Percentiles rank a stretch among this genome's conserved stretches.
Conservation (phyloP, 768 basidiomycete species). For the Psilocybe azurescens region DNA sequence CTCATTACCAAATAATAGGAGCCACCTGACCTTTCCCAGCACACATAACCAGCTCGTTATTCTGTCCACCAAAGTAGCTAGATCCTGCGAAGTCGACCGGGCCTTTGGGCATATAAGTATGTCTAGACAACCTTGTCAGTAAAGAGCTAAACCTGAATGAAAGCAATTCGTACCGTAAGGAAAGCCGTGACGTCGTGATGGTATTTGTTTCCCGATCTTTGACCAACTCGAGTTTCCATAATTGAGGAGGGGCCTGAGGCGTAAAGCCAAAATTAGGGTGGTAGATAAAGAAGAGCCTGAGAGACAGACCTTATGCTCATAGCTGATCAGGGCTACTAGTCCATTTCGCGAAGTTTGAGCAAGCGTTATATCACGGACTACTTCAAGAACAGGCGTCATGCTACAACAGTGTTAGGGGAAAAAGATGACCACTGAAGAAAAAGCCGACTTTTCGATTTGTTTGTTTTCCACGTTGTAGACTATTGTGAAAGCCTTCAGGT, state of each 20-base stretch:
- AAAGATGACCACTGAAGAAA: neutral
- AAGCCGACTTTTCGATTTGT: slow-evolving; percentile 59
- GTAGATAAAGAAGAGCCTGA: slow-evolving; percentile 23
- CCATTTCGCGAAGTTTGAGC: slow-evolving; percentile 54
- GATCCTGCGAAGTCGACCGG: slow-evolving; percentile 78
- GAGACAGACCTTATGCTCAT: slow-evolving; percentile 67
- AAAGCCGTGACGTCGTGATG: slow-evolving; percentile 40
- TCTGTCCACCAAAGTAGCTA: slow-evolving; percentile 82
- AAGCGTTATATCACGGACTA: slow-evolving; percentile 73
- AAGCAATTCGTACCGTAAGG: slow-evolving; percentile 38
- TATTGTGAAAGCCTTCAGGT: slow-evolving; percentile 31
- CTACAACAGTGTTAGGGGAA: slow-evolving; percentile 35
- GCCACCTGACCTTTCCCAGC: slow-evolving; percentile 65
- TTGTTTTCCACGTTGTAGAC: slow-evolving; percentile 73
- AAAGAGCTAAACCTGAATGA: slow-evolving; percentile 9
- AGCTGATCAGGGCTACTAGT: slow-evolving; percentile 69
- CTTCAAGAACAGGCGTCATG: slow-evolving; percentile 74
- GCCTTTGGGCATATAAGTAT: slow-evolving; percentile 76
- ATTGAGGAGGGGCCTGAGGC: slow-evolving; percentile 71
- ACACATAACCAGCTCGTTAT: slow-evolving; percentile 80
- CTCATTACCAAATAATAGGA: neutral
- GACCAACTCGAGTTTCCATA: slow-evolving; percentile 74
- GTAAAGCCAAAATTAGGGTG: neutral
- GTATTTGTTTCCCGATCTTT: slow-evolving; percentile 52
- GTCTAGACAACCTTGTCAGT: slow-evolving; percentile 40